Evolutionary conservation across 208 protist species (phyloP).

Genomic region (Naegleria gruberi): DNA sequence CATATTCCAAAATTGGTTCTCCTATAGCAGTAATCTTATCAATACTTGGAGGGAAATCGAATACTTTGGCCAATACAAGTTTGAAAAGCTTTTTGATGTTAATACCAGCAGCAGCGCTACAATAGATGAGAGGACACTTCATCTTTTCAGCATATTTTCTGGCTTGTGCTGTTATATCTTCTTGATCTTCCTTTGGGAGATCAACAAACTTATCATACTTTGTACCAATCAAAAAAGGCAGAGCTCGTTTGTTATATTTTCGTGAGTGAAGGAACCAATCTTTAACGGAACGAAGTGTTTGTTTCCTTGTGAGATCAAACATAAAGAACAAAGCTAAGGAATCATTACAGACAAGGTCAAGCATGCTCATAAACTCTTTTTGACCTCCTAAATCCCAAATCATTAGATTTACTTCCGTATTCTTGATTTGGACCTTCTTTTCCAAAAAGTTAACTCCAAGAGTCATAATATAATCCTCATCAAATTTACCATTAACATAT

Average conservation of each 20-base stretch:
- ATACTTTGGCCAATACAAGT: conserved; percentile 64
- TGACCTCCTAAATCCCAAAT: conserved; percentile 83
- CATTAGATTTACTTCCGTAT: conserved; percentile 65
- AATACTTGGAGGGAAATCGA: conserved; percentile 61
- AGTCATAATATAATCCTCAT: conserved; percentile 60
- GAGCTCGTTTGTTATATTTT: conserved; percentile 68
- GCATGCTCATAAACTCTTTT: conserved; percentile 72
- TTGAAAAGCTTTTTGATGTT: conserved; percentile 84
- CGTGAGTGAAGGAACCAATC: conserved; percentile 76
- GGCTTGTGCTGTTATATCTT: conserved; percentile 60
- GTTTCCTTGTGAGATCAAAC: conserved; percentile 72
- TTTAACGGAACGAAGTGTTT: conserved; percentile 61
- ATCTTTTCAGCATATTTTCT: conserved; percentile 73
- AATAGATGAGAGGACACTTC: conserved; percentile 77
- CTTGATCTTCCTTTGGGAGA: conserved; percentile 55
- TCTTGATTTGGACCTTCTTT: conserved; percentile 61
- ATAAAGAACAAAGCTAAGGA: conserved; percentile 75
- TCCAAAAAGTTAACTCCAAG: conserved; percentile 86
- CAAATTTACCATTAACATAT: conserved; percentile 64
- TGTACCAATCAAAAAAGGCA: conserved; percentile 74
- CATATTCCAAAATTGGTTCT: conserved; percentile 64
- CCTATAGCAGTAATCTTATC: conserved; percentile 45
- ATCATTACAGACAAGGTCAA: conserved; percentile 78
- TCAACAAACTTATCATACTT: conserved; percentile 72
- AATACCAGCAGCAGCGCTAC: conserved; percentile 55